A percentile compares a stretch with the other conserved stretches of the same genome.
phyloP scores from a whole-genome alignment of 2,329 filamentous ascomycete species.

The Hypomyces perniciosus region DNA sequence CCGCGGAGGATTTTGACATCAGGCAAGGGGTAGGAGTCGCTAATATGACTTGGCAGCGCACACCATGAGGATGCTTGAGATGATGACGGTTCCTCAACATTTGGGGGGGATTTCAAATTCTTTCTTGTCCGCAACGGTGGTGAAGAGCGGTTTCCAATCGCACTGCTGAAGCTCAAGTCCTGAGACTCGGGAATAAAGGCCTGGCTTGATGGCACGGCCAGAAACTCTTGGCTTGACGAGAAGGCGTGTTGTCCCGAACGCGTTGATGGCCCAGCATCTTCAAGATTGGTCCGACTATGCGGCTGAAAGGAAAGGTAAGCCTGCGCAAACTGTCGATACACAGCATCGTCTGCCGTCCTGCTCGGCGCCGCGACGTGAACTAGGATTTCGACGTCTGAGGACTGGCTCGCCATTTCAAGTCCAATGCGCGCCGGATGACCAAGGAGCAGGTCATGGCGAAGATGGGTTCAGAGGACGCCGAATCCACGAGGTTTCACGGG shows the following conservation, averaged over 20 bases:
- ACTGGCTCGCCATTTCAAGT: constrained; percentile 12
- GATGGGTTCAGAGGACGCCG: too few species aligned
- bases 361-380: constrained; percentile 50
- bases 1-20: constrained; percentile 21
- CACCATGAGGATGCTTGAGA: constrained; percentile 29
- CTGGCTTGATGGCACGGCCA: constrained; percentile 15
- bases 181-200: constrained; percentile 28
- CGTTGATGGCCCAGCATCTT: background rate
- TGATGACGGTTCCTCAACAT: background rate
- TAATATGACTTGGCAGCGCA: constrained; percentile 44
- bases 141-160: constrained; percentile 38
- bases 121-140: constrained; percentile 18
- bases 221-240: constrained; percentile 13
- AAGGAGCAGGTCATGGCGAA: constrained; percentile 1
- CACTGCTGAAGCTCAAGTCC: constrained; percentile 40
- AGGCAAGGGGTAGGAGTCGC: constrained; percentile 47
- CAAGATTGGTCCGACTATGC: background rate
- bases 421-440: background rate
- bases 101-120: background rate
- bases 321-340: constrained; percentile 43
- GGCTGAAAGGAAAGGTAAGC: constrained; percentile 47
- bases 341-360: constrained; percentile 39
- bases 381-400: constrained; percentile 44
- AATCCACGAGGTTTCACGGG: background rate
- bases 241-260: background rate